Conservation (phyloP, 2,329 filamentous ascomycete genomes). For the Ascocoryne sarcoides region DNA sequence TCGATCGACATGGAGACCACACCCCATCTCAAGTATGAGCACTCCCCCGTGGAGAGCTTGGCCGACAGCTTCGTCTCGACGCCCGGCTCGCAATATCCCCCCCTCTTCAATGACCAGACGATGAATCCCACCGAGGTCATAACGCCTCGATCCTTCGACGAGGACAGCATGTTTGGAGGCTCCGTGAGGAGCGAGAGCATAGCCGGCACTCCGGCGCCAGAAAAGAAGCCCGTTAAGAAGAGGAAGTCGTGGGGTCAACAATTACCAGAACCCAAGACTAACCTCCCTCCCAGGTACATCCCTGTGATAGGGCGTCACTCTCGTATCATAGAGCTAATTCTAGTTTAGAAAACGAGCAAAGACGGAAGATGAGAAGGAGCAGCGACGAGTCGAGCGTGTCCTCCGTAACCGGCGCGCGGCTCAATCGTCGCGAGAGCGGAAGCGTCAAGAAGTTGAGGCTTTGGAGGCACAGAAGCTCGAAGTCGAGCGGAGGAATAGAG, state of each 20-base stretch:
- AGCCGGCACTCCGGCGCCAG: conserved; percentile 28
- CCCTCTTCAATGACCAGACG: conserved; percentile 25
- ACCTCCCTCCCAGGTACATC: conserved; percentile 75
- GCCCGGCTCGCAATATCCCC: conserved; percentile 25
- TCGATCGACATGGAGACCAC: conserved; percentile 14
- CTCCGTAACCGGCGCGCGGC: conserved; percentile 92
- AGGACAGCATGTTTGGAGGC: conserved; percentile 26
- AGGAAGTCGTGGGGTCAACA: conserved; percentile 98
- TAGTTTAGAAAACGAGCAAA: conserved; percentile 79
- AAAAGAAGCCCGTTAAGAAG: conserved; percentile 80
- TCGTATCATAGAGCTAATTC: conserved; percentile 12
- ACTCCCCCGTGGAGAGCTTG: conserved; percentile 25
- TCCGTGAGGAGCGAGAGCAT: conserved; percentile 19
- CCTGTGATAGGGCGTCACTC: too few relatives aligned
- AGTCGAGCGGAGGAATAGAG: conserved; percentile 63
- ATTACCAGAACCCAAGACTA: conserved; percentile 92
- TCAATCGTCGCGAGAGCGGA: conserved; percentile 78
- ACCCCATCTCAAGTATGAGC: conserved; percentile 27
- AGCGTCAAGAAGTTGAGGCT: conserved; percentile 66
- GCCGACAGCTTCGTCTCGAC: conserved; percentile 28
- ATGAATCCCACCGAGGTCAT: conserved; percentile 24
- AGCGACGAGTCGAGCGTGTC: conserved; percentile 92
- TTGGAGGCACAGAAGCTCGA: conserved; percentile 57
- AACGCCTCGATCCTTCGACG: conserved; percentile 28
- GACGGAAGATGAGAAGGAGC: conserved; percentile 98